A percentile compares a stretch with the other conserved stretches of the same genome.
These are phyloP conservation scores for Trichoderma afroharzianum DNA, from an alignment of 2,329 filamentous ascomycete genomes.

Conservation along the genomic window DNA sequence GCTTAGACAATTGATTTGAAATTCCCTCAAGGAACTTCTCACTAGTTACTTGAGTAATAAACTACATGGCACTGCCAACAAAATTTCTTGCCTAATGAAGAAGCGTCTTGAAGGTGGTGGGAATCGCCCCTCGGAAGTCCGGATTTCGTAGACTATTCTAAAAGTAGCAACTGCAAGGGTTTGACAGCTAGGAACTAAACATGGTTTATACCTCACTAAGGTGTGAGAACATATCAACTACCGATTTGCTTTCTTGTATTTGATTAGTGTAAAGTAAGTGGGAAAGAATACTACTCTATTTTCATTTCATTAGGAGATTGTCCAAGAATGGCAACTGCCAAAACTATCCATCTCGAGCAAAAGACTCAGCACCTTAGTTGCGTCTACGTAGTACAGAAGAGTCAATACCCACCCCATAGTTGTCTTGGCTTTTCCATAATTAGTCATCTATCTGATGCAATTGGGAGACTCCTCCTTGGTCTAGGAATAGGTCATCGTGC, in stretches of 20 bases:
- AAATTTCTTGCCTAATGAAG: not conserved
- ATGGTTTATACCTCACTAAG: not conserved
- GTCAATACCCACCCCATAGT: too few relatives aligned
- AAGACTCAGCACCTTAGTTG: not conserved
- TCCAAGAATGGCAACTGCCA: not conserved
- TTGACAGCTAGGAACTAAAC: not conserved
- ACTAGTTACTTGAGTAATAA: accelerated
- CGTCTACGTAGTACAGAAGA: not conserved
- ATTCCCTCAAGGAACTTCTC: not conserved
- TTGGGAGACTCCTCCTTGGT: not conserved
- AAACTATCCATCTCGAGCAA: not conserved
- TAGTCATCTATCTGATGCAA: not conserved
- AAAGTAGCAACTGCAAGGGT: slow-evolving; percentile 4
- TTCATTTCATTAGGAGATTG: not conserved
- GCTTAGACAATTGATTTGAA: not conserved
- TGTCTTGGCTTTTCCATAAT: not conserved
- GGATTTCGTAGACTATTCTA: not conserved
- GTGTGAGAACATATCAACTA: not conserved
- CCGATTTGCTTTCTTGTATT: not conserved
- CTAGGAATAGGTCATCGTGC: not conserved
- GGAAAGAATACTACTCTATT: not conserved
- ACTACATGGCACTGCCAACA: not conserved
- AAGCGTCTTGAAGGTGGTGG: not conserved
- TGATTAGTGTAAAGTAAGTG: not conserved
- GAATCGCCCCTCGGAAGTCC: not conserved